Conservation (phyloP, 2,329 filamentous ascomycete species). For the Colletotrichum camelliae region DNA sequence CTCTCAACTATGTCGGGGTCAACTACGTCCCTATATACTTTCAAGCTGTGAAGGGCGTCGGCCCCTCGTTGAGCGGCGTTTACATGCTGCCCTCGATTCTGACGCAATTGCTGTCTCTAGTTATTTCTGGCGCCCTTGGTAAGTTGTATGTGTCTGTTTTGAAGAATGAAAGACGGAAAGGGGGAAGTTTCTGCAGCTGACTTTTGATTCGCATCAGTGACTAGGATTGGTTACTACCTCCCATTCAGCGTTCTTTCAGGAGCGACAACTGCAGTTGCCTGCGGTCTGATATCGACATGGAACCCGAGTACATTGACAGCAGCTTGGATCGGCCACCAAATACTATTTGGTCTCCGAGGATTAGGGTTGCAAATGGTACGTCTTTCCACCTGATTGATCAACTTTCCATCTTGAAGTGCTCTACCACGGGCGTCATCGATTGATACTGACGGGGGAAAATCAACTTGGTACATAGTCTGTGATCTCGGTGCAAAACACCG, state of each 20-base stretch:
- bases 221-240: neutral
- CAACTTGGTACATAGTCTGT: neutral
- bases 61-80: neutral
- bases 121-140: neutral
- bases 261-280: neutral
- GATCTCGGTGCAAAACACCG: neutral
- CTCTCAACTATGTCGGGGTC: neutral
- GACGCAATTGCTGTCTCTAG: neutral
- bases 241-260: neutral
- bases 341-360: neutral
- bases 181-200: neutral
- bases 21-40: neutral
- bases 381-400: neutral
- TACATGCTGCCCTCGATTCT: neutral
- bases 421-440: neutral
- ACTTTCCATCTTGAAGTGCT: rapidly evolving
- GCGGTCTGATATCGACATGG: neutral
- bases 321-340: neutral
- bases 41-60: neutral
- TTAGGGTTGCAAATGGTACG: neutral
- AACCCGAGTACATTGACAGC: rapidly evolving
- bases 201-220: neutral
- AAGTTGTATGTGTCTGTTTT: neutral
- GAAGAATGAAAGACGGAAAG: neutral
- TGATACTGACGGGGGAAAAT: neutral